These are phyloP conservation scores for Saturnispora galanensis DNA, from an alignment of 805 yeast genomes.

Conservation along the genomic window DNA sequence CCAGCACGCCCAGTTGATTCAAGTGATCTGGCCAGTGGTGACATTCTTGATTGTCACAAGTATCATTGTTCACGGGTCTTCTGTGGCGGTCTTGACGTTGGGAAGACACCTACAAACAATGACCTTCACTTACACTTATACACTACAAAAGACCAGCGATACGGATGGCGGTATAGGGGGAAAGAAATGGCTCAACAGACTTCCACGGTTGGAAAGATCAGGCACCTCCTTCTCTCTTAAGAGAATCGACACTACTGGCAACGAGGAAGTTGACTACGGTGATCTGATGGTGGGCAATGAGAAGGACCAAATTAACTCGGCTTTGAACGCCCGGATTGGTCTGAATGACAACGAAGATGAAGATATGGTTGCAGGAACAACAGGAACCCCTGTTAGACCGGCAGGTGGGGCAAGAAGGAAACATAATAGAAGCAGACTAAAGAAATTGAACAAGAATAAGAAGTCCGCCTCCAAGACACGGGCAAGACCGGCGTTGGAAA, in stretches of 20 bases:
- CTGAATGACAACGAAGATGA: conserved; percentile 8
- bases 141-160: conserved; percentile 50
- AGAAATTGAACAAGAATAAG: conserved; percentile 20
- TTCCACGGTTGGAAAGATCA: conserved; percentile 65
- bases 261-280: conserved; percentile 9
- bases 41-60: conserved; percentile 44
- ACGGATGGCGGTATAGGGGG: conserved; percentile 44
- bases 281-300: conserved; percentile 9
- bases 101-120: conserved; percentile 87
- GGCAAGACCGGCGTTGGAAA: conserved; percentile 25
- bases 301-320: conserved; percentile 17
- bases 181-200: conserved; percentile 64
- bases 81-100: conserved; percentile 48
- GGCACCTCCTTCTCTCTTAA: conserved; percentile 76
- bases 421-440: conserved; percentile 36
- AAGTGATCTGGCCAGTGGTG: conserved; percentile 41
- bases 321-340: conserved; percentile 16
- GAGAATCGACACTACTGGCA: conserved; percentile 54
- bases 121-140: conserved; percentile 86
- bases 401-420: conserved; percentile 66
- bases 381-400: conserved; percentile 46
- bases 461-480: conserved; percentile 25
- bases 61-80: conserved; percentile 52
- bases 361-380: conserved; percentile 11
- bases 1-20: conserved; percentile 24